These are phyloP conservation scores for Inga oerstediana DNA, from an alignment of 306 rosid species.

Conservation along the genomic window DNA sequence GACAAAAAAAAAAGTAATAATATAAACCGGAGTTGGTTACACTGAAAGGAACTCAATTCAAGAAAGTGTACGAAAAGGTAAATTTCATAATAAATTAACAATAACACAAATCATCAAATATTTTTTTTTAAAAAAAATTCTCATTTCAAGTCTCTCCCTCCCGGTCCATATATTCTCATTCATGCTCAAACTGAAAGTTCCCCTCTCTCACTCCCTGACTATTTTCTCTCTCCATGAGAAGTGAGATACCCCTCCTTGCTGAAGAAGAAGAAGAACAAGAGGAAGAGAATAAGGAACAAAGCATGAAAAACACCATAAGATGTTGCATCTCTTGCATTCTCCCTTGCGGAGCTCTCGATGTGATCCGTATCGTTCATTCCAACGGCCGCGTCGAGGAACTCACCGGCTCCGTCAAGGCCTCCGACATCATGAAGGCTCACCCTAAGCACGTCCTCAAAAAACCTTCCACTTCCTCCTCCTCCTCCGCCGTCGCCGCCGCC, in stretches of 20 bases:
- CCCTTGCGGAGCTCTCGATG: slow-evolving; percentile 85
- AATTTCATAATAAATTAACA: not conserved
- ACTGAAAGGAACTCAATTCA: not conserved
- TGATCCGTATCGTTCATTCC: slow-evolving; percentile 77
- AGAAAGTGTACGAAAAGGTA: not conserved
- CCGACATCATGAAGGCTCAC: slow-evolving; percentile 76
- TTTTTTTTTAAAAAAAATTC: not conserved
- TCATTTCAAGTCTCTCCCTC: not conserved
- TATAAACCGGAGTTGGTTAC: not conserved
- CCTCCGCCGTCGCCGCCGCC: slow-evolving; percentile 16
- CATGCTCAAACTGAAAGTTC: not conserved
- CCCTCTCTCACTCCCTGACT: not conserved
- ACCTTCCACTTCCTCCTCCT: slow-evolving; percentile 55
- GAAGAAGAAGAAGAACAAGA: not conserved
- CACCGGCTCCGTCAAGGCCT: slow-evolving; percentile 67
- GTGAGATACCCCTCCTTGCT: slow-evolving; percentile 30
- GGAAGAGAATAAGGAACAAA: not conserved
- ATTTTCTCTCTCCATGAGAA: slow-evolving; percentile 1
- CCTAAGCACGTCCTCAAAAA: slow-evolving; percentile 83
- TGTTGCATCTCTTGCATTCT: slow-evolving; percentile 92
- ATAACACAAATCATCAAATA: not conserved
- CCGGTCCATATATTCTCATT: not conserved
- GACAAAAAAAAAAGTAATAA: no score
- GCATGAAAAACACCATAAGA: slow-evolving; percentile 63
- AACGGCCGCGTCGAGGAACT: slow-evolving; percentile 79